These are phyloP conservation scores for Mortierella alpina DNA, from an alignment of 192 early-diverging fungal genomes.

Conservation along the genomic window DNA sequence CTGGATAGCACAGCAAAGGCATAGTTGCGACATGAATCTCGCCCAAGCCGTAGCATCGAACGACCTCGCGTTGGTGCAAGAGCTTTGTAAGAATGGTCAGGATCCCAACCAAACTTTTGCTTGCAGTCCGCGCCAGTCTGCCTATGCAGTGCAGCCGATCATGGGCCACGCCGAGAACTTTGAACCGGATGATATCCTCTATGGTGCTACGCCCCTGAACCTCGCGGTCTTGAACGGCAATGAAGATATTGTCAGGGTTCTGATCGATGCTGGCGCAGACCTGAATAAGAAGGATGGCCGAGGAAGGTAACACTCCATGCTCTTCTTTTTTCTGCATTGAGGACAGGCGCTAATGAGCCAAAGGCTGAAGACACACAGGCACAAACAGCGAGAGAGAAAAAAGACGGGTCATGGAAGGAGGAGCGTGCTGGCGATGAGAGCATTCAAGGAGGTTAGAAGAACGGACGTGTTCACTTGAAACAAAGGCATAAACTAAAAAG, in stretches of 20 bases:
- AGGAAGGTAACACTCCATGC: conserved; percentile 61
- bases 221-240: conserved; percentile 69
- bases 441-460: conserved; percentile 2
- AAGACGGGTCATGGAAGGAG: neutral
- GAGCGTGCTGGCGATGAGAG: neutral
- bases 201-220: conserved; percentile 64
- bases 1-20: neutral
- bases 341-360: neutral
- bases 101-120: conserved; percentile 59
- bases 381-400: neutral
- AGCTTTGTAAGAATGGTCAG: conserved; percentile 52
- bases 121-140: conserved; percentile 57
- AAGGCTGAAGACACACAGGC: neutral
- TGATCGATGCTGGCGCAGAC: conserved; percentile 67
- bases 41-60: conserved; percentile 54
- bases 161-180: conserved; percentile 31
- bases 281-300: conserved; percentile 69
- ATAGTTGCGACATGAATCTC: conserved; percentile 47
- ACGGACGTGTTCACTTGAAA: conserved; percentile 1
- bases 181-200: conserved; percentile 55
- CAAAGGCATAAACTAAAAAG: neutral
- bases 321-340: neutral
- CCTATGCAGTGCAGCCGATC: conserved; percentile 49
- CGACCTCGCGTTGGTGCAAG: conserved; percentile 47
- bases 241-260: conserved; percentile 63